Base-by-base conservation (phyloP, 2,329 filamentous ascomycete species). In the Colletotrichum orbiculare region DNA sequence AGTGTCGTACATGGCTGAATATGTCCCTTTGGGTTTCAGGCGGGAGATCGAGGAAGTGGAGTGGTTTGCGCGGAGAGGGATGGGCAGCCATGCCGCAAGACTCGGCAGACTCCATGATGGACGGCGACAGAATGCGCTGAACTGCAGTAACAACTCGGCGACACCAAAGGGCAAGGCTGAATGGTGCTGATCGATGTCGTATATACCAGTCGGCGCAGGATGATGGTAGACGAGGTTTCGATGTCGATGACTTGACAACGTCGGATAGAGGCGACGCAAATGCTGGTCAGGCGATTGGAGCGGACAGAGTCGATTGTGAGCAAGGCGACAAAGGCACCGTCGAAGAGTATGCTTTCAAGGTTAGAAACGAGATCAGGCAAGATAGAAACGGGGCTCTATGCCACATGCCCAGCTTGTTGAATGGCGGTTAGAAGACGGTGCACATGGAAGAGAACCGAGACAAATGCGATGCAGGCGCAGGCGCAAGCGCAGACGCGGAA, bases 11-110 rank as follows among this genome's bases (percentile, higher is more conserved):
- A 73, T 84, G 78, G 46, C 74, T 75, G 68, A 84, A 70, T 54
- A 86, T 83, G 33, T 83, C 81, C 58, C 78, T 78, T 67, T 84
- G 81, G 0, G 82, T 81, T 71, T 86, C 84, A 13, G 74, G 69
- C 8, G 83, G 83, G 37, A 85, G 72, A 66, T 78, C 75, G 52
- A 82, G 72, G 66, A 85, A 78, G 17, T 69, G 70, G 54, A 76
- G 71, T 12, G 34, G 37, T 50, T 62, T 68, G 35, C 63, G 71
- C 59, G 67, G 57, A 48, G 66, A 67, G 57, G 64, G 54, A 57
- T 54, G 35, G 61, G 67, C 61, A 67, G 72, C 69, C 72, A 73
- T 70, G 70, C 72, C 69, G 71, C 71, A 71, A 68, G 69, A 72
- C 70, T 71, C 69, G 70, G 72, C 70, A 67, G 74, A 73, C 64